phyloP scores from a whole-genome alignment of 129 eudicot genomes.

The Saussurea involucrata region DNA sequence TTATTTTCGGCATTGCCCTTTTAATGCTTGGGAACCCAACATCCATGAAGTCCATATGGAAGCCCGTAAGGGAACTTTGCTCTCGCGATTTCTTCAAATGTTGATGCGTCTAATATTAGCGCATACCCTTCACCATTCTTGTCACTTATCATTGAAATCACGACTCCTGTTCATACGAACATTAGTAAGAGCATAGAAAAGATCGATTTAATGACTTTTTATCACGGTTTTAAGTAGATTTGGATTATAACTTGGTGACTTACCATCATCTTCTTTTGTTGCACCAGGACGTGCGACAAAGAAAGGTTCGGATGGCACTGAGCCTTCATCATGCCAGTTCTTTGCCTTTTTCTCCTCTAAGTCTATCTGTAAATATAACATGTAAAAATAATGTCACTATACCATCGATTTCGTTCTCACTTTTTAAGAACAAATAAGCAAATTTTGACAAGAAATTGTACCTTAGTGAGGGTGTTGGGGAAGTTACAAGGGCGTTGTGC shows the following conservation, averaged over 20 bases:
- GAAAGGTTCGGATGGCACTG: slow-evolving; percentile 90
- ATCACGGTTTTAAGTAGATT: not conserved
- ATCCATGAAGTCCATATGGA: slow-evolving; percentile 97
- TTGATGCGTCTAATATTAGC: slow-evolving; percentile 60
- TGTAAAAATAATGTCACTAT: not conserved
- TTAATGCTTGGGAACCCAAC: slow-evolving; percentile 83
- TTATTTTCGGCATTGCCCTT: not conserved
- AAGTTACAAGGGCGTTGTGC: slow-evolving; percentile 88
- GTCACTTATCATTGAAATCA: slow-evolving; percentile 82
- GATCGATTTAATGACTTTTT: not conserved
- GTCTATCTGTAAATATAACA: slow-evolving; percentile 55
- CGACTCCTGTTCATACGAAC: slow-evolving; percentile 54
- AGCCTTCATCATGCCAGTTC: slow-evolving; percentile 83
- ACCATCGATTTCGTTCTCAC: not conserved
- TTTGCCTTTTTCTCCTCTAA: slow-evolving; percentile 68
- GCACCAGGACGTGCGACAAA: slow-evolving; percentile 93
- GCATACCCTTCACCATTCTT: slow-evolving; percentile 92
- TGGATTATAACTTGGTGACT: not conserved
- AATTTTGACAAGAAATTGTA: not conserved
- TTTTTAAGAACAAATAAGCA: not conserved
- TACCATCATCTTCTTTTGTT: slow-evolving; percentile 90
- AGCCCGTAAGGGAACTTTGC: slow-evolving; percentile 98
- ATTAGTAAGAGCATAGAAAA: not conserved
- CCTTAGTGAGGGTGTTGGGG: slow-evolving; percentile 99
- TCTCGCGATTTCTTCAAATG: slow-evolving; percentile 92